Base-by-base conservation (phyloP, 768 basidiomycete species). In the Lentinula aciculospora region DNA sequence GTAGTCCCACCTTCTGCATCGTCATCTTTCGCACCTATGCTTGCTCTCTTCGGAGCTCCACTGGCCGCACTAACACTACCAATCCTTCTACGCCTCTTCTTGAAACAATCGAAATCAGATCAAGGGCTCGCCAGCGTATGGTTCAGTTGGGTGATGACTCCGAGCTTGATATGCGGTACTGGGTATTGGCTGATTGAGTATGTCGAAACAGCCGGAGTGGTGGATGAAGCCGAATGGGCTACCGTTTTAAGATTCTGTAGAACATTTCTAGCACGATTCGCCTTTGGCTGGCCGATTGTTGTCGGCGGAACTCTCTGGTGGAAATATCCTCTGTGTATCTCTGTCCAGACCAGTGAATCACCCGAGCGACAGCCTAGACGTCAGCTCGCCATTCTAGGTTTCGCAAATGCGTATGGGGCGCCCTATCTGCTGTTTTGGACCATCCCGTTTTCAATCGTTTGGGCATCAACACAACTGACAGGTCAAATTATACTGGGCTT, bases 401-500 rank as follows among this genome's bases (percentile, higher is more conserved):
- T 86, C 65, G 90, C 92, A 0, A 97, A 98, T 67, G 85, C 91
- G 0, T 95, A 85, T 64, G 96, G 94, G 15, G 85, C 94, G 15
- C 84, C 92, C 1, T 97, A 94, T 69, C 74, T 94, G 56, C 72
- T 96, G 36, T 91, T 97, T 66, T 88, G 89, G 82, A 76, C 81
- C 6, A 77, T 89, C 23, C 71, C 78, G 47, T 80, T 96, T 39
- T 75, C 76, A 3, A 54, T 87, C 12, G 74, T 89, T 9, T 90
- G 84, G 69, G 70, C 82, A 28, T 77, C 84, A 19, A 84, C 81
- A 9, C 93, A 94, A 63, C 80, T 93, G 3, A 86, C 89, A 0
- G 95, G 89, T 0, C 96, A 99, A 68, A 59, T 98, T 17, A 80
- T 86, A 15, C 73, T 96, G 39, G 82, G 78, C 0, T 74, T 92